Evolutionary conservation across 2,329 filamentous ascomycete genomes (phyloP).

Genomic region (Microascus cirrosus): DNA sequence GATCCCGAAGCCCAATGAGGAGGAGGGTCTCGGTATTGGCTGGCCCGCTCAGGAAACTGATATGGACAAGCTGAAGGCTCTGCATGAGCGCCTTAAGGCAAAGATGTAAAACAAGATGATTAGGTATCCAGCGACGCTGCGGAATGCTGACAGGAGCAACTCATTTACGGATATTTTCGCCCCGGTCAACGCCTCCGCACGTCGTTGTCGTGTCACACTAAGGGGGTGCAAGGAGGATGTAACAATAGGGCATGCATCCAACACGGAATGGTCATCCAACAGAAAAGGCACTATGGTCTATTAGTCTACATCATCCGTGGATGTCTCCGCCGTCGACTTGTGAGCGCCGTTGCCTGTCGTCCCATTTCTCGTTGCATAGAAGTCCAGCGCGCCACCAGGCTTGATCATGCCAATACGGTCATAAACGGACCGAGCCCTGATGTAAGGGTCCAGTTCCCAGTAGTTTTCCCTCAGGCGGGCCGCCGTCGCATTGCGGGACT

Average conservation of each 20-base stretch:
- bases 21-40: conserved; percentile 65
- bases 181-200: not conserved
- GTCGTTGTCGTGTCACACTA: too few species aligned
- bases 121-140: not conserved
- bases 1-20: conserved; percentile 87
- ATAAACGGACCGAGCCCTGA: conserved; percentile 74
- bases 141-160: not conserved
- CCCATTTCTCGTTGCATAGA: conserved; percentile 39
- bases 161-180: too few species aligned
- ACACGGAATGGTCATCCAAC: not conserved
- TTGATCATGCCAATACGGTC: conserved; percentile 68
- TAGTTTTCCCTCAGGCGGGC: conserved; percentile 64
- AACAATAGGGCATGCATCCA: not conserved
- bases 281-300: not conserved
- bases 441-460: conserved; percentile 80
- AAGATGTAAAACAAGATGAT: conserved; percentile 56
- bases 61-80: conserved; percentile 71
- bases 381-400: conserved; percentile 55
- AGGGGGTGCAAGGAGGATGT: too few species aligned
- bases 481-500: conserved; percentile 34
- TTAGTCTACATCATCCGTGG: conserved; percentile 34
- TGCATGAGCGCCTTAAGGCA: conserved; percentile 74
- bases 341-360: not conserved
- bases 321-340: conserved; percentile 19
- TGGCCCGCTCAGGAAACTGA: conserved; percentile 72